These are phyloP conservation scores for Huntiella omanensis DNA, from an alignment of 2,329 filamentous ascomycete genomes.

Conservation along the genomic window DNA sequence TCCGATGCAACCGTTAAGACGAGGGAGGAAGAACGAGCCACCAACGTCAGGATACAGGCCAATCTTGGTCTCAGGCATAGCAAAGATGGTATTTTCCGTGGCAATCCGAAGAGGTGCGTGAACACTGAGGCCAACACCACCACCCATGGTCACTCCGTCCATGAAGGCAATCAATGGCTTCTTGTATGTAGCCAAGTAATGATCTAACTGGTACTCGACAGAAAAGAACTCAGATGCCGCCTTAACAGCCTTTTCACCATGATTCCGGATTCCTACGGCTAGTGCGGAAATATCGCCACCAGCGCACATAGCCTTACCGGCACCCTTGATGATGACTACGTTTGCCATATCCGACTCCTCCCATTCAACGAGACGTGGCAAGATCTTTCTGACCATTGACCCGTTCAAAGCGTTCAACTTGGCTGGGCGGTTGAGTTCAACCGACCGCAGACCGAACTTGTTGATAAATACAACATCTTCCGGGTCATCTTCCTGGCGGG, in stretches of 20 bases:
- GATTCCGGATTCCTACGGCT: conserved; percentile 51
- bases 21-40: conserved; percentile 84
- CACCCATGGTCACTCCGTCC: conserved; percentile 97
- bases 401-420: conserved; percentile 86
- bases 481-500: conserved; percentile 34
- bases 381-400: conserved; percentile 91
- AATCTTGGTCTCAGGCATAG: conserved; percentile 97
- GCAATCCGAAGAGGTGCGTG: conserved; percentile 94
- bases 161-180: conserved; percentile 93
- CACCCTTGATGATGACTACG: conserved; percentile 78
- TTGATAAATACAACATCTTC: conserved; percentile 89
- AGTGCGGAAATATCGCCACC: conserved; percentile 78
- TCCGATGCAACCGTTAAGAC: conserved; percentile 69
- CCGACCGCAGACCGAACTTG: conserved; percentile 71
- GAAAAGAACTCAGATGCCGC: conserved; percentile 68
- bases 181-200: conserved; percentile 78
- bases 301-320: conserved; percentile 77
- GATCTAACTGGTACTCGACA: conserved; percentile 90
- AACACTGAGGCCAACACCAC: conserved; percentile 81
- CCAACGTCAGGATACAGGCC: conserved; percentile 98
- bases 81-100: conserved; percentile 86
- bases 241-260: conserved; percentile 39
- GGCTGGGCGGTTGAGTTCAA: conserved; percentile 82
- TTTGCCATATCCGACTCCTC: conserved; percentile 88
- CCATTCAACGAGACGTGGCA: conserved; percentile 81